Base-by-base conservation (phyloP, 345 rosid genomes). In the Populus deltoides region DNA sequence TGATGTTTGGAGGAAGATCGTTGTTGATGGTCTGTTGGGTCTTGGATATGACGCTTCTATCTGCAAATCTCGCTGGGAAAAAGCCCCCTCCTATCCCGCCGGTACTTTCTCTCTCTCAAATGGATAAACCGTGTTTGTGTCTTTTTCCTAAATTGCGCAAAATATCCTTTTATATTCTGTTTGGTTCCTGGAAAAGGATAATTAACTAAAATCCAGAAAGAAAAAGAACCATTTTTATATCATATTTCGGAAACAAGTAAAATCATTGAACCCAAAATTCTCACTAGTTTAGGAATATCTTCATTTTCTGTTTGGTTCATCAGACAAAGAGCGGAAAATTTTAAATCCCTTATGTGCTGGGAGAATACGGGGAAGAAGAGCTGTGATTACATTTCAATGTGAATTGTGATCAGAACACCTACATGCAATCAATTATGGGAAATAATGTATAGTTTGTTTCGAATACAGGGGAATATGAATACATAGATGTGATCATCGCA, bases 31-130 rank as follows among this genome's bases (percentile, higher is more conserved):
- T 27, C 80, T 96, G 67, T 43, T 81, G 74, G 82, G 84, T 70
- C 85, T 91, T 35, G 97, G 97, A 76, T 91, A 93, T 68, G 92
- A 93, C 62, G 90, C 97, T 29, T 86, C 94, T 16, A 77, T 89
- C 61, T 93, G 98, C 91, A 96, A 84, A 81, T 90, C 97, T 81
- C 92, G 89, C 59, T 96, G 98, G 98, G 99, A 90, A 72, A 92
- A 90, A 81, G 80, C 93, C 5, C 80, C 88, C 71, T 84, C 89
- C 45, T 87, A 78, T 82, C 95, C 92, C 66, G 90, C 98, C 59
- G 97, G 99, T 95, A 88, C 55, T 43, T 22, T 43, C 75, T 79
- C 53, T 72, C 78, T 79, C 41, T 81, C 22, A 20, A 17, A 22
- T 59, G 29, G 65, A 59, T n/a, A 59, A 24, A 59, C 65, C 13